These are phyloP conservation scores for Leucocoprinus leucothites DNA, from an alignment of 768 basidiomycete genomes.

Conservation along the genomic window DNA sequence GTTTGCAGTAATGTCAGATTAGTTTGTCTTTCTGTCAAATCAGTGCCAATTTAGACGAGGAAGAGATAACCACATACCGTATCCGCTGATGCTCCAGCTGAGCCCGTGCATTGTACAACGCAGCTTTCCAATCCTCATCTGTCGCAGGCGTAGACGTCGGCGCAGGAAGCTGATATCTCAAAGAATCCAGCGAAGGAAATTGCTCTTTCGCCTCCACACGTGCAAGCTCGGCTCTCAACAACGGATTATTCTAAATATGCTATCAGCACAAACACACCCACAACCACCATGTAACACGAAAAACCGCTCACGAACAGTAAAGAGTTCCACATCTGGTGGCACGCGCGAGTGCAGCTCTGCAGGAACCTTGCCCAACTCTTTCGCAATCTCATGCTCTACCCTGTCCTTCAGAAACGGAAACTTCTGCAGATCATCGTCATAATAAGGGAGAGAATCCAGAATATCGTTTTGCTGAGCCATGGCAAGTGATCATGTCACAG, in stretches of 20 bases:
- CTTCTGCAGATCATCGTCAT: conserved; percentile 87
- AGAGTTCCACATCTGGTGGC: conserved; percentile 62
- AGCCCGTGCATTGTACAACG: conserved; percentile 73
- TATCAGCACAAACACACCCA: not conserved
- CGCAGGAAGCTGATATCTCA: conserved; percentile 72
- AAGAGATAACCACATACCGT: conserved; percentile 43
- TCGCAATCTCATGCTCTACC: conserved; percentile 73
- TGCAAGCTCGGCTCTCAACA: conserved; percentile 70
- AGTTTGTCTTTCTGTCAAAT: conserved; percentile 53
- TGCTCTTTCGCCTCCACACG: conserved; percentile 70
- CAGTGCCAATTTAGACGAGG: not conserved
- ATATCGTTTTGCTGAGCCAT: conserved; percentile 29
- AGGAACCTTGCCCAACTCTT: conserved; percentile 57
- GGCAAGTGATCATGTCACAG: not conserved
- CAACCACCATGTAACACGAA: not conserved
- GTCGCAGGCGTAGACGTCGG: conserved; percentile 60
- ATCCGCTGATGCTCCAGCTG: conserved; percentile 85
- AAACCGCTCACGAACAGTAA: conserved; percentile 57
- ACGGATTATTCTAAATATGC: conserved; percentile 52
- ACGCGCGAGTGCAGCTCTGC: conserved; percentile 66
- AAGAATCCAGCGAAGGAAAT: conserved; percentile 63
- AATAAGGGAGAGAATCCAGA: conserved; percentile 90
- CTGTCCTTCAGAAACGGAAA: conserved; percentile 68
- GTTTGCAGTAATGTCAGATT: conserved; percentile 81
- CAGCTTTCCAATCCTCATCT: conserved; percentile 74